Conservation (phyloP, 306 rosid genomes). For the Dalbergia cultrata region DNA sequence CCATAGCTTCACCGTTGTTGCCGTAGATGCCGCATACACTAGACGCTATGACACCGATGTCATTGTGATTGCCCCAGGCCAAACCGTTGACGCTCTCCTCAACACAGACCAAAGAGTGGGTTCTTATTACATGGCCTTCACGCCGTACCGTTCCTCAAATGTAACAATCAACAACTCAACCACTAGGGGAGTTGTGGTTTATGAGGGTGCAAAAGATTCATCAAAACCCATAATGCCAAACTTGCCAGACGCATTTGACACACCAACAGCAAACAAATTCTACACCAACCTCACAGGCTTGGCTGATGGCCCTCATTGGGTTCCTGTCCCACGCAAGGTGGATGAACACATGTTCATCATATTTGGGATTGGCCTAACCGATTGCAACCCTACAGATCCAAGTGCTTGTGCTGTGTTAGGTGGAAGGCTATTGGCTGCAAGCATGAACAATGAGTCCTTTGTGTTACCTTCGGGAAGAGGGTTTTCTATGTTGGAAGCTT, state of each 20-base stretch:
- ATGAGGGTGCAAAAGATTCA: constrained; percentile 38
- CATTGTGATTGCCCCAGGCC: constrained; percentile 62
- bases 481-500: constrained; percentile 62
- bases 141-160: neutral
- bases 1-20: constrained; percentile 70
- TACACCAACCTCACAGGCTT: constrained; percentile 55
- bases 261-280: constrained; percentile 62
- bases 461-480: constrained; percentile 46
- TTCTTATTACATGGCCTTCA: constrained; percentile 75
- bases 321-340: constrained; percentile 52
- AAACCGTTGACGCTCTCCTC: constrained; percentile 68
- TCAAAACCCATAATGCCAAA: constrained; percentile 53
- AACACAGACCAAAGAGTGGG: constrained; percentile 47
- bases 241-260: constrained; percentile 55
- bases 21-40: constrained; percentile 70
- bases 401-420: neutral
- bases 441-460: constrained; percentile 82
- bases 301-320: constrained; percentile 57
- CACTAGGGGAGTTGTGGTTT: constrained; percentile 56
- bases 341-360: constrained; percentile 68
- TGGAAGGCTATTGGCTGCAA: constrained; percentile 44
- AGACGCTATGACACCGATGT: constrained; percentile 57
- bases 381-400: constrained; percentile 24
- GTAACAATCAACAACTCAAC: neutral
- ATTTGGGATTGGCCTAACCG: constrained; percentile 40